Evolutionary conservation across 805 yeast species (phyloP), one percentile per base, ranked within the genome.

Genomic region (Sugiyamaella qingdaonensis): DNA sequence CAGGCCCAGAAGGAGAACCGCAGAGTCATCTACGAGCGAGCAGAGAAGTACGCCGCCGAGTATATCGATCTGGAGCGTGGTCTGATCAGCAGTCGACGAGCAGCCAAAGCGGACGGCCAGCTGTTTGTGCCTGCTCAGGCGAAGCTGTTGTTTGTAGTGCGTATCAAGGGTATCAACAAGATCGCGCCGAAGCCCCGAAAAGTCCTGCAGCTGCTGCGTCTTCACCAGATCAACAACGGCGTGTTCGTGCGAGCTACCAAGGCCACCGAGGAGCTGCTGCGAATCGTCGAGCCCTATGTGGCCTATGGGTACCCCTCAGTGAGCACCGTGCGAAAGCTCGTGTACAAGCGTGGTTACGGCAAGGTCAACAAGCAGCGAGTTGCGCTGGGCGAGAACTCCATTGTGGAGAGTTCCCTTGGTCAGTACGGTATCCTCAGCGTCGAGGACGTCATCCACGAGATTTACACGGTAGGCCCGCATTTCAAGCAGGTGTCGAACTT

Each of bases 141-240:
- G 70, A 90, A 88, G 78, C 85, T 91, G 71, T 95, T 88, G 65
- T 89, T 91, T 77, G 95, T 91, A 71, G 84, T 91, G 77, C 90
- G 98, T 86, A 91, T 91, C 85, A 91, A 91, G 91, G 97, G 97
- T 90, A 88, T 91, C 77, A 87, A 81, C 90, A 90, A 84, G 82
- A 82, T 84, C 65, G 84, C 88, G 65, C 88, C 89, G 66, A 84
- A 84, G 81, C 88, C 88, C 74, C 80, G 88, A 80, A 84, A 84
- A 82, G 86, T 84, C 64, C 75, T 84, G 73, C 89, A 84, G 75
- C 78, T 84, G 69, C 77, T 84, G 72, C 81, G 90, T 77, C 81
- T 84, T 70, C 81, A 83, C 70, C 89, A 85, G 75, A 83, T 84
- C 73, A 84, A 84, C 79, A 80, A 86, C 65, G 90, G 86, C 79